Percentiles rank a stretch among this genome's conserved stretches.
phyloP scores from a whole-genome alignment of 768 basidiomycete genomes.

The Dioszegia hungarica region DNA sequence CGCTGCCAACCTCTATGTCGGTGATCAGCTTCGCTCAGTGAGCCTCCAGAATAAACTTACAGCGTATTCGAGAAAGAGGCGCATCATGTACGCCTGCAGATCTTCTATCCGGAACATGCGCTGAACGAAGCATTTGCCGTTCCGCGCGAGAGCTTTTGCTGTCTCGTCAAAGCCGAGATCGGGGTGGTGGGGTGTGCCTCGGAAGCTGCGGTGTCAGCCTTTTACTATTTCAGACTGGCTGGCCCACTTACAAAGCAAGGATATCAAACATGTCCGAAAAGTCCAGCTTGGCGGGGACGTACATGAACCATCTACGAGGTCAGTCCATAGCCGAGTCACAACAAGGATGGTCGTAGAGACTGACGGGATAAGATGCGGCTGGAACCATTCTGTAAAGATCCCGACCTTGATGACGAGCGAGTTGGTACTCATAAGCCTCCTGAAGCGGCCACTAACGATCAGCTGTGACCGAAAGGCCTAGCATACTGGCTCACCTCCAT shows the following conservation, averaged over 20 bases:
- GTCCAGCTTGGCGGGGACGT: slow-evolving; percentile 48
- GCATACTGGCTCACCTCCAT: slow-evolving; percentile 32
- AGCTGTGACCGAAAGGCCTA: not conserved
- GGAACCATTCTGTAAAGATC: slow-evolving; percentile 51
- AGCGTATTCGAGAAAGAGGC: slow-evolving; percentile 49
- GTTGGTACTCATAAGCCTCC: slow-evolving; percentile 49
- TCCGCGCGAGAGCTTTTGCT: slow-evolving; percentile 47
- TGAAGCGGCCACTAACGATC: slow-evolving; percentile 28
- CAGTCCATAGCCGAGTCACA: not conserved
- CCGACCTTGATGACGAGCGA: slow-evolving; percentile 50
- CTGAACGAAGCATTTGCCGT: slow-evolving; percentile 48
- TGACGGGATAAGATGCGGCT: slow-evolving; percentile 45
- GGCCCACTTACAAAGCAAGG: slow-evolving; percentile 50
- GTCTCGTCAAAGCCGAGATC: slow-evolving; percentile 50
- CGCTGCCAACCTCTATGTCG: slow-evolving; percentile 27
- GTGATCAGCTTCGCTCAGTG: not conserved
- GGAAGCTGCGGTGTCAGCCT: slow-evolving; percentile 28
- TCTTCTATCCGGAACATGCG: slow-evolving; percentile 48
- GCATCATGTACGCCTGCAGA: slow-evolving; percentile 49
- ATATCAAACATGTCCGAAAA: slow-evolving; percentile 47
- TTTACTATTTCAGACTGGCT: not conserved
- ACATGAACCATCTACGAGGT: slow-evolving; percentile 47
- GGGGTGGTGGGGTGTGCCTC: slow-evolving; percentile 45
- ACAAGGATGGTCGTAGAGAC: slow-evolving; percentile 6
- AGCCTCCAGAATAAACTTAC: slow-evolving; percentile 16